phyloP scores from a whole-genome alignment of 2,329 filamentous ascomycete species.

The Aschersonia sp. region DNA sequence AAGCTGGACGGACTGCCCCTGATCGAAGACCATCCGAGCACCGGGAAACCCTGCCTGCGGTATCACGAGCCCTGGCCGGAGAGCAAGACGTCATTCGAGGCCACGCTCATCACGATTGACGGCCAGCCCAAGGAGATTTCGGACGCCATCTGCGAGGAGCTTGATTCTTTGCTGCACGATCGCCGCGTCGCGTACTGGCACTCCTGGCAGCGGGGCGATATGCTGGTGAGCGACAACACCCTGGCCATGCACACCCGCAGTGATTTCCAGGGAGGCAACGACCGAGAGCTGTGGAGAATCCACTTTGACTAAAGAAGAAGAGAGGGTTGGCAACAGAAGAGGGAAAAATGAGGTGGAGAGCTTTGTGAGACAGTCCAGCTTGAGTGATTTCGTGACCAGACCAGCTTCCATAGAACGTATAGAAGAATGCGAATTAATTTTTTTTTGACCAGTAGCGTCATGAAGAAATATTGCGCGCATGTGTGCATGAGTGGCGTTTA shows the following conservation, averaged over 20 bases:
- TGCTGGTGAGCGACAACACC: background rate
- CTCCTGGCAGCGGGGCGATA: background rate
- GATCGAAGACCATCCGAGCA: background rate
- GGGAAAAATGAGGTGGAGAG: too few relatives aligned
- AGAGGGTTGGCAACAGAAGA: background rate
- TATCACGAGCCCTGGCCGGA: background rate
- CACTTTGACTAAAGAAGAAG: background rate
- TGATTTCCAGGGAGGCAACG: background rate
- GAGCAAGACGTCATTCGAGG: background rate
- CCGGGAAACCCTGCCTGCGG: background rate
- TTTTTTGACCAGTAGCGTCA: too few relatives aligned
- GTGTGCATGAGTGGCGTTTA: too few relatives aligned
- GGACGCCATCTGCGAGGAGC: background rate
- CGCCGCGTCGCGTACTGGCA: background rate
- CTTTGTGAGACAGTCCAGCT: too few relatives aligned
- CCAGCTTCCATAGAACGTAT: too few relatives aligned
- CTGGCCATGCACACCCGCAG: background rate
- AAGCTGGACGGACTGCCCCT: background rate
- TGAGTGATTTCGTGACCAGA: too few relatives aligned
- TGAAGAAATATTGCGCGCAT: too few relatives aligned
- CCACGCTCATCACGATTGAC: background rate
- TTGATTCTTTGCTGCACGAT: background rate
- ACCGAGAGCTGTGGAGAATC: background rate
- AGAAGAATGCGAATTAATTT: too few relatives aligned
- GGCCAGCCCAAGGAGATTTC: background rate